Percentiles rank a stretch among this genome's conserved stretches.
phyloP scores from a whole-genome alignment of 441 rosid genomes.

The Flueggea neowawraea region DNA sequence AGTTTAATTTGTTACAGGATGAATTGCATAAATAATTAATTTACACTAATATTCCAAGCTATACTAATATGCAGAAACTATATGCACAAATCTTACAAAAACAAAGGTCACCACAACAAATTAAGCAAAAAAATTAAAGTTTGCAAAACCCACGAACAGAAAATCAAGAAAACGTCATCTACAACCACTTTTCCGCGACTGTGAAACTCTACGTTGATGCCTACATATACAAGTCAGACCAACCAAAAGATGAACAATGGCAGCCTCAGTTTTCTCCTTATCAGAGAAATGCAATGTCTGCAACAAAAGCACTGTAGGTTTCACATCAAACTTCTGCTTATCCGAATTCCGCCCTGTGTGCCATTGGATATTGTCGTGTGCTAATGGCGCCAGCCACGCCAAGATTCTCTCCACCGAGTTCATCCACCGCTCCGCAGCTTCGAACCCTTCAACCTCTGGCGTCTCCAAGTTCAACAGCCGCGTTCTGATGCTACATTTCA shows the following conservation, averaged over 20 bases:
- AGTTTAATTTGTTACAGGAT: too few species aligned
- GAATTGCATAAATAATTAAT: too few species aligned
- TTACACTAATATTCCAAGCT: too few species aligned
- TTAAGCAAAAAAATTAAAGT: too few species aligned
- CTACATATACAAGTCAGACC: conserved; percentile 42
- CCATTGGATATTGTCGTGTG: conserved; percentile 49
- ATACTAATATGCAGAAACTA: too few species aligned
- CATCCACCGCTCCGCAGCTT: conserved; percentile 37
- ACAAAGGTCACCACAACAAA: too few species aligned
- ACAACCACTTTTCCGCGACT: not conserved
- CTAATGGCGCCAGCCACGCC: conserved; percentile 45
- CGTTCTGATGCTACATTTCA: conserved; percentile 26
- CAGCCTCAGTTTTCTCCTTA: conserved; percentile 54
- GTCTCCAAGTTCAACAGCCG: conserved; percentile 28
- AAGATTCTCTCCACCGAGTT: conserved; percentile 34
- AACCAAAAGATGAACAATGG: conserved; percentile 45
- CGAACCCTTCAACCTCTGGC: not conserved
- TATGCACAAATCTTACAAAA: too few species aligned
- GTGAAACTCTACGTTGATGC: conserved; percentile 18
- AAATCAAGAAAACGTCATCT: not conserved
- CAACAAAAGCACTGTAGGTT: conserved; percentile 32
- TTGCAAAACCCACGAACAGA: too few species aligned
- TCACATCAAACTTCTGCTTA: conserved; percentile 34
- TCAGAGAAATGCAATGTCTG: conserved; percentile 51
- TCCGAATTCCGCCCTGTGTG: conserved; percentile 39